Evolutionary conservation across 441 rosid species (phyloP).

Genomic region (Erodium moschatum): DNA sequence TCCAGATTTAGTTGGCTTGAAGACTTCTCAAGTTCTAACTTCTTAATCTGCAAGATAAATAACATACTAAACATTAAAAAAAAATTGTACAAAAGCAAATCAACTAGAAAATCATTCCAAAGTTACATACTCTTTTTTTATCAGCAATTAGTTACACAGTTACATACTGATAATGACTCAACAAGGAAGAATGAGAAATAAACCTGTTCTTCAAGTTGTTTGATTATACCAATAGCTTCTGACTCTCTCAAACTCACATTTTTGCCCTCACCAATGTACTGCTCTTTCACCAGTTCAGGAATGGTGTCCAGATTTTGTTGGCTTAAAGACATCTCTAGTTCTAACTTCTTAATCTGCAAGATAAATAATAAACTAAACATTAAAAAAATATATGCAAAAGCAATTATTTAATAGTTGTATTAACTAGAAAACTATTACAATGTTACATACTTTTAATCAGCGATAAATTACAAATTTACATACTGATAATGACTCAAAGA

Average conservation of each 20-base stretch:
- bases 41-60: constrained; percentile 41
- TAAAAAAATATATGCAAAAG: constrained; percentile 15
- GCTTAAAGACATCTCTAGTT: constrained; percentile 57
- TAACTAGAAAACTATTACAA: neutral
- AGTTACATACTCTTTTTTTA: neutral
- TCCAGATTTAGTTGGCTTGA: constrained; percentile 65
- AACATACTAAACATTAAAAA: constrained; percentile 10
- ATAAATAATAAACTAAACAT: constrained; percentile 14
- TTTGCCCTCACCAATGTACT: constrained; percentile 35
- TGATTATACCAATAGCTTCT: constrained; percentile 59
- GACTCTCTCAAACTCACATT: constrained; percentile 39
- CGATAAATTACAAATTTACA: neutral
- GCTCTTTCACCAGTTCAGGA: constrained; percentile 50
- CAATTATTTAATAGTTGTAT: neutral
- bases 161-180: neutral
- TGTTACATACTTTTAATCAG: neutral
- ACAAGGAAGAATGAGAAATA: constrained; percentile 19
- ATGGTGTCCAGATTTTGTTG: constrained; percentile 56
- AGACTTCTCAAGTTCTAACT: constrained; percentile 57
- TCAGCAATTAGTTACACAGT: too few species aligned
- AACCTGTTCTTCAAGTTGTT: constrained; percentile 91
- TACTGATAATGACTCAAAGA: neutral
- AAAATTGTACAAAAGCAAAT: constrained; percentile 11
- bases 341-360: constrained; percentile 53
- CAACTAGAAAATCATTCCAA: neutral